Evolutionary conservation across 306 rosid genomes (phyloP).

Genomic region (Corylus americana): DNA sequence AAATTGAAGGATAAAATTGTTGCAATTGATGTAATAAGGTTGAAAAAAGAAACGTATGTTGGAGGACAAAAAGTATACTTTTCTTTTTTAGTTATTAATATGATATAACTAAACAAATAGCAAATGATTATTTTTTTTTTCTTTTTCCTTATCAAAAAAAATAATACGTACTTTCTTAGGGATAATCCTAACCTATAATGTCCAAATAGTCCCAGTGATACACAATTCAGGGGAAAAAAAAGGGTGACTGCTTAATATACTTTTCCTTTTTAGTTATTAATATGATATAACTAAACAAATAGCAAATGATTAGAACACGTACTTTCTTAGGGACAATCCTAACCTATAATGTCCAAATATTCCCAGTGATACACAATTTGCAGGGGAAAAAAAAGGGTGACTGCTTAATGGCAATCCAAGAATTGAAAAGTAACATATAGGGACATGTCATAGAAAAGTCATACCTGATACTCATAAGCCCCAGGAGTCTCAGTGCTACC

Average conservation of each 20-base stretch:
- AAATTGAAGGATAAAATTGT: neutral
- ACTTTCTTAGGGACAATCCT: neutral
- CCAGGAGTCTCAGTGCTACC: slow-evolving; percentile 96
- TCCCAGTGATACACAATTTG: neutral
- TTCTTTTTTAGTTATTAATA: neutral
- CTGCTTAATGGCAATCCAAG: neutral
- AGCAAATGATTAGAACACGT: too few species aligned
- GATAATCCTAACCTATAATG: neutral
- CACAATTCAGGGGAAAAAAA: neutral
- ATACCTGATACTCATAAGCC: slow-evolving; percentile 71
- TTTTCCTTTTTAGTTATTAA: neutral
- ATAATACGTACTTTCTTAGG: too few species aligned
- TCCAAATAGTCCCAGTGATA: neutral
- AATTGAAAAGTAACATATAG: neutral
- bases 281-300: neutral
- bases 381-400: neutral
- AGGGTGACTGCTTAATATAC: neutral
- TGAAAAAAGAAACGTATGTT: neutral
- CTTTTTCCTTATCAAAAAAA: too few species aligned
- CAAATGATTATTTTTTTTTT: too few species aligned
- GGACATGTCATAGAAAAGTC: neutral
- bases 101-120: neutral
- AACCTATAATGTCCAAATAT: neutral
- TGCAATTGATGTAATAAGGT: neutral
- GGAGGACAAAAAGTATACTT: neutral